Conservation (phyloP, 2,329 filamentous ascomycete species). For the Emydomyces testavorans region DNA sequence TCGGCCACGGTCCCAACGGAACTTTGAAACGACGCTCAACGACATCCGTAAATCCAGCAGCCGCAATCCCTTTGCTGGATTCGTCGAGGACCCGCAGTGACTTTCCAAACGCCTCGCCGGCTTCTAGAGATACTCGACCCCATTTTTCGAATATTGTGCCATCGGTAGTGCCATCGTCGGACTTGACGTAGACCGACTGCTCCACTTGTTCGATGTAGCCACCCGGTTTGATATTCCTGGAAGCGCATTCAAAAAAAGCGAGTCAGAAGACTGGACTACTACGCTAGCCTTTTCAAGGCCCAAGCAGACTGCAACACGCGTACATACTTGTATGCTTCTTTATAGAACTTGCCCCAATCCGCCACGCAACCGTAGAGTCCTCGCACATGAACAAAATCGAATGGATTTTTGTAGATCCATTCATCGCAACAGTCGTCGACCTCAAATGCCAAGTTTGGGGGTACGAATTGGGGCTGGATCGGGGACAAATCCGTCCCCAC, state of each 20-base stretch:
- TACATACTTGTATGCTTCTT: conserved; percentile 18
- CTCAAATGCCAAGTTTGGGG: conserved; percentile 51
- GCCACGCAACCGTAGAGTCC: conserved; percentile 42
- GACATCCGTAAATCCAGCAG: conserved; percentile 38
- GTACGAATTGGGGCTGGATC: conserved; percentile 33
- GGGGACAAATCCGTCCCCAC: conserved; percentile 26
- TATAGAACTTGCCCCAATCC: conserved; percentile 37
- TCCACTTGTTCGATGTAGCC: conserved; percentile 28
- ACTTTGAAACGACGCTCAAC: conserved; percentile 32
- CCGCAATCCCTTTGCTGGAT: conserved; percentile 23
- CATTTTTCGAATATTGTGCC: conserved; percentile 19
- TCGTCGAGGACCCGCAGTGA: conserved; percentile 19
- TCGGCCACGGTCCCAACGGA: conserved; percentile 16
- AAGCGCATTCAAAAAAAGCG: not conserved
- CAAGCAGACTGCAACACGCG: not conserved
- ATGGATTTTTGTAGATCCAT: conserved; percentile 45
- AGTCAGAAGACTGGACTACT: not conserved
- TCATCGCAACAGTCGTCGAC: conserved; percentile 52
- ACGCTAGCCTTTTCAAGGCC: not conserved
- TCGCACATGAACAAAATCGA: conserved; percentile 47
- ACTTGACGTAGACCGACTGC: conserved; percentile 17
- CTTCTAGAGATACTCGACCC: conserved; percentile 16
- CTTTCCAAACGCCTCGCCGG: conserved; percentile 19
- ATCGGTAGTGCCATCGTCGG: conserved; percentile 19
- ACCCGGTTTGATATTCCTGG: conserved; percentile 26